phyloP scores from a whole-genome alignment of 176 grass and related monocot species.

The Avena atlantica region DNA sequence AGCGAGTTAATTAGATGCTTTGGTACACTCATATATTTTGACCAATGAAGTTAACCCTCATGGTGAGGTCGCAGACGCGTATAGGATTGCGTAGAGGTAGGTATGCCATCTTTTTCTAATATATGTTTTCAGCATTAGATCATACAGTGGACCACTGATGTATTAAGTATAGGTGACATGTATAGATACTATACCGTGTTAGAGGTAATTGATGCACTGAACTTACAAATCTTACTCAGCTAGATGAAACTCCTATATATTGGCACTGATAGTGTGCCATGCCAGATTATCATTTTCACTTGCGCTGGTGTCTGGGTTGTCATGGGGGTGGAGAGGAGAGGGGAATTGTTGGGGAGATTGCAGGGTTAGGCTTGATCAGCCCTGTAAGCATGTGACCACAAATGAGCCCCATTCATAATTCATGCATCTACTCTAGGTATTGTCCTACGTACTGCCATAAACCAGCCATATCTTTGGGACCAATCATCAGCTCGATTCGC shows the following conservation, averaged over 20 bases:
- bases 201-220: constrained; percentile 2
- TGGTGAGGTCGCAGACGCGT: not conserved
- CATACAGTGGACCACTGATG: constrained; percentile 8
- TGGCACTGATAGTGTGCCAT: not conserved
- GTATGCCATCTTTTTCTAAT: constrained; percentile 20
- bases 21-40: not conserved
- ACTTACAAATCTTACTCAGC: not conserved
- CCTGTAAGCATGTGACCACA: constrained; percentile 41
- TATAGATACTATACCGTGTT: not conserved
- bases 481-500: not conserved
- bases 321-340: too few species aligned
- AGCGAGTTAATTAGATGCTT: not conserved
- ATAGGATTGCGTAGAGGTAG: constrained; percentile 5
- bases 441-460: constrained; percentile 1
- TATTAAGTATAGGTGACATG: constrained; percentile 6
- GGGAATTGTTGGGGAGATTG: too few species aligned
- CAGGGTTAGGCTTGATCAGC: too few species aligned
- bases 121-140: not conserved
- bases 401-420: constrained; percentile 33
- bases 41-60: constrained; percentile 17
- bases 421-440: constrained; percentile 26
- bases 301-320: constrained; percentile 10
- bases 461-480: constrained; percentile 26
- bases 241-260: not conserved
- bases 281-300: constrained; percentile 19